Evolutionary conservation across 352 stramenopile species (phyloP), one percentile per base, ranked within the genome.

Genomic region (Globisporangium iwayamae): DNA sequence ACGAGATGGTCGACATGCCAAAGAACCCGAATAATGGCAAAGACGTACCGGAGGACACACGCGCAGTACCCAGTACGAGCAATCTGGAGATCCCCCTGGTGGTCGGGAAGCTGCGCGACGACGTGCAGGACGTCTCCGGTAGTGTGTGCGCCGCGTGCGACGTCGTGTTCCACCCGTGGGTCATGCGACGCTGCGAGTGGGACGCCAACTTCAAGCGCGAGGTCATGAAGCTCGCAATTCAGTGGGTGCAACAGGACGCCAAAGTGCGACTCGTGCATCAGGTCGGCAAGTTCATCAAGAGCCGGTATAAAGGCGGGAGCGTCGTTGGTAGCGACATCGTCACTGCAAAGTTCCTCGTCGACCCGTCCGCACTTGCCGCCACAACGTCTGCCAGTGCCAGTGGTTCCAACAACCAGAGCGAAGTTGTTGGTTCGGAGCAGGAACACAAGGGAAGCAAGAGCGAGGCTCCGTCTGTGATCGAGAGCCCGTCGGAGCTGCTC

Each of bases 281-380:
- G 0, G 65, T 70, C 16, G 81, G 84, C 8, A 95, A 92, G 57
- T 87, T 91, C 61, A 95, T 93, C 72, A 95, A 95, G 72, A 90
- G 79, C 20, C 68, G 68, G 8, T 95, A 95, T 75, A 95, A 95
- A 70, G 84, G 86, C 13, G 84, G 86, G 22, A 38, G n/a, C 4
- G 11, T 46, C 14, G 79, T 87, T 14, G 80, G 79, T 3, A 69
- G 18, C 16, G 79, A 93, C 34, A 88, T 91, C 57, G 78, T 91
- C 66, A 91, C 86, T n/a, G 72, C 82, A 46, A 89, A 90, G 57
- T 94, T 94, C 48, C 73, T 77, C 18, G 81, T 94, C 18, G 72
- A 89, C 30, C 60, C 52, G 22, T 52, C 67, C 13, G 45, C 46
- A 32, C 14, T 11, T 8, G 43, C 10, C 10, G 28, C 5, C 10